Percentiles rank a stretch among this genome's conserved stretches.
phyloP scores from a whole-genome alignment of 2,329 filamentous ascomycete genomes.

The Amphichorda felina region DNA sequence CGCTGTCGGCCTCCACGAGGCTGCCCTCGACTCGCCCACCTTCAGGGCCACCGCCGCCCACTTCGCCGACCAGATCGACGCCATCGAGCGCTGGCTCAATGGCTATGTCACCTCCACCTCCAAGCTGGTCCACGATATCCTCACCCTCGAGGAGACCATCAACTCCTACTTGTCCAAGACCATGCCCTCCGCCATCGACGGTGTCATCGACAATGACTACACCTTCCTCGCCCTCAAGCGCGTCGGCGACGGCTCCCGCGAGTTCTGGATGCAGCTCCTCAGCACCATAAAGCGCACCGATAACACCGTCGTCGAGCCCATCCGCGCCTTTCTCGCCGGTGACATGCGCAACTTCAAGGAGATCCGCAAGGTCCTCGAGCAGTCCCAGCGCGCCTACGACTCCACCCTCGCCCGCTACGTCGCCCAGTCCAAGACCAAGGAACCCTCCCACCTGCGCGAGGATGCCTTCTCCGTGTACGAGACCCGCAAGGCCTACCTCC shows the following conservation, averaged over 20 bases:
- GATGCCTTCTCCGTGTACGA: conserved; percentile 95
- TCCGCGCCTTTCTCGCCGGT: conserved; percentile 62
- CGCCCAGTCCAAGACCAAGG: conserved; percentile 81
- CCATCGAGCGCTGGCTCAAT: conserved; percentile 84
- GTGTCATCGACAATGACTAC: conserved; percentile 89
- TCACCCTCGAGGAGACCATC: conserved; percentile 67
- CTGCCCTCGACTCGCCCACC: conserved; percentile 88
- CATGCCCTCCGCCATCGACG: conserved; percentile 68
- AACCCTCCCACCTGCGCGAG: conserved; percentile 80
- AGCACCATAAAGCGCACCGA: conserved; percentile 69
- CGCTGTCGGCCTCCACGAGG: conserved; percentile 85
- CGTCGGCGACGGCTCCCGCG: conserved; percentile 73
- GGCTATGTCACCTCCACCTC: conserved; percentile 40
- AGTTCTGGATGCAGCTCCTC: conserved; percentile 75
- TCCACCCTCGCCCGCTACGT: conserved; percentile 70
- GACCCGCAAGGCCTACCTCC: conserved; percentile 79
- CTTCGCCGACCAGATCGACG: conserved; percentile 85
- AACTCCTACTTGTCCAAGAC: conserved; percentile 66
- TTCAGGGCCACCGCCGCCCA: conserved; percentile 81
- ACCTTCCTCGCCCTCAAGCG: conserved; percentile 76
- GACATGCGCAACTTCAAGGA: conserved; percentile 86
- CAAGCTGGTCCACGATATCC: conserved; percentile 49
- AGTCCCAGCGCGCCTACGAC: conserved; percentile 76
- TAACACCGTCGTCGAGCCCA: conserved; percentile 64
- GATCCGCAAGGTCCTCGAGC: conserved; percentile 61